These are phyloP conservation scores for Litchi chinensis DNA, from an alignment of 345 rosid genomes.

Conservation along the genomic window DNA sequence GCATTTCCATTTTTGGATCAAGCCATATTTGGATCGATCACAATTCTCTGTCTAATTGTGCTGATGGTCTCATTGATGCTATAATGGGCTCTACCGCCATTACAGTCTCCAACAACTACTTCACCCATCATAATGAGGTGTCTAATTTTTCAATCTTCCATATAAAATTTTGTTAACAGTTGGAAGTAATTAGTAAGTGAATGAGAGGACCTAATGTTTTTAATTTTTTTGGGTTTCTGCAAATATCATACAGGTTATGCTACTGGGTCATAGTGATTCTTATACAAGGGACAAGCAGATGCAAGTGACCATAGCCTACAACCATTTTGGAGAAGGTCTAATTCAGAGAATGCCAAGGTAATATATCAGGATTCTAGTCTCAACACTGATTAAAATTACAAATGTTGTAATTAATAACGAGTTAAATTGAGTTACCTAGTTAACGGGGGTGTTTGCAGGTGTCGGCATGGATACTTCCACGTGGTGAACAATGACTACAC, in stretches of 20 bases:
- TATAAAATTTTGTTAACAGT: not conserved
- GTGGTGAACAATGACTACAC: constrained; percentile 99
- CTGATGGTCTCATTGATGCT: constrained; percentile 82
- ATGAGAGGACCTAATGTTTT: not conserved
- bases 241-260: constrained; percentile 62
- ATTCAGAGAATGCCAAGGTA: constrained; percentile 99
- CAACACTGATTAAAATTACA: not conserved
- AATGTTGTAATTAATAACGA: not conserved
- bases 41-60: constrained; percentile 78
- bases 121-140: constrained; percentile 82
- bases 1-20: constrained; percentile 68
- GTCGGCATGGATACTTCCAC: constrained; percentile 97
- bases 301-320: constrained; percentile 97
- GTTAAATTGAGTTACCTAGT: not conserved
- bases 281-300: constrained; percentile 84
- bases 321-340: constrained; percentile 98
- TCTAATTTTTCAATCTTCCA: not conserved
- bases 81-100: constrained; percentile 73
- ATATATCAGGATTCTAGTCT: not conserved
- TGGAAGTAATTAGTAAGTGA: not conserved
- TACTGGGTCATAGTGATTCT: constrained; percentile 94
- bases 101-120: constrained; percentile 69
- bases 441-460: constrained; percentile 47
- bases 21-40: constrained; percentile 96
- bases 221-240: too few species aligned